Conservation (phyloP, 1,284 basidiomycete genomes). For the Austropuccinia psidii region DNA sequence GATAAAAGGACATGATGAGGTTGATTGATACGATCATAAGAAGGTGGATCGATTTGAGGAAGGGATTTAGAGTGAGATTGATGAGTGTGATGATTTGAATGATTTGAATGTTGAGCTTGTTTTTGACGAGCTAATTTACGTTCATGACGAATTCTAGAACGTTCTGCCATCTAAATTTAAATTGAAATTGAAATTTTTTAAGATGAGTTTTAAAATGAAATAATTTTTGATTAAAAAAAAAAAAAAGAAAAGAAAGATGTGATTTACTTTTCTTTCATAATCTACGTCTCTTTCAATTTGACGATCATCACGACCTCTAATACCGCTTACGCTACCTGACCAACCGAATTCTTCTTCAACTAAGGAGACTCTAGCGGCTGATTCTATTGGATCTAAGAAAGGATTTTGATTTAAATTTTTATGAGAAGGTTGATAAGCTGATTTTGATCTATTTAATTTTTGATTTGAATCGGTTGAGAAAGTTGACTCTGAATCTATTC, state of each 20-base stretch:
- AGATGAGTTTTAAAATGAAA: not conserved
- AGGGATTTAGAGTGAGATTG: not conserved
- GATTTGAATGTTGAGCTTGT: not conserved
- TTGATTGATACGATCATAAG: not conserved
- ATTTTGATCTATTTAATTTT: slow-evolving; percentile 3
- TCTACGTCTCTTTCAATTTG: slow-evolving; percentile 31
- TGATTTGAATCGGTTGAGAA: not conserved
- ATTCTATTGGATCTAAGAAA: not conserved
- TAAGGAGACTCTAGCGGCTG: not conserved
- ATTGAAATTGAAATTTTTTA: not conserved
- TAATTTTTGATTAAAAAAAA: not conserved
- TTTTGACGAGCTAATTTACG: slow-evolving; percentile 21
- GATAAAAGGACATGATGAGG: not conserved
- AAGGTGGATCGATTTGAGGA: not conserved
- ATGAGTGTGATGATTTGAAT: not conserved
- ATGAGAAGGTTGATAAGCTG: not conserved
- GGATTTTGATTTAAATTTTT: not conserved
- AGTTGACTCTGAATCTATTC: not conserved
- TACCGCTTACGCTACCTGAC: slow-evolving; percentile 19
- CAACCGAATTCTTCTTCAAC: slow-evolving; percentile 34
- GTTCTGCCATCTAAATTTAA: slow-evolving; percentile 19
- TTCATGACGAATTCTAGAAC: slow-evolving; percentile 13
- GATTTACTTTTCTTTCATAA: slow-evolving; percentile 28
- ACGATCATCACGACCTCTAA: slow-evolving; percentile 29
- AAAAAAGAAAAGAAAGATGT: not conserved